Evolutionary conservation across 108 stramenopile species (phyloP).

Genomic region (Aurantiochytrium sp.): DNA sequence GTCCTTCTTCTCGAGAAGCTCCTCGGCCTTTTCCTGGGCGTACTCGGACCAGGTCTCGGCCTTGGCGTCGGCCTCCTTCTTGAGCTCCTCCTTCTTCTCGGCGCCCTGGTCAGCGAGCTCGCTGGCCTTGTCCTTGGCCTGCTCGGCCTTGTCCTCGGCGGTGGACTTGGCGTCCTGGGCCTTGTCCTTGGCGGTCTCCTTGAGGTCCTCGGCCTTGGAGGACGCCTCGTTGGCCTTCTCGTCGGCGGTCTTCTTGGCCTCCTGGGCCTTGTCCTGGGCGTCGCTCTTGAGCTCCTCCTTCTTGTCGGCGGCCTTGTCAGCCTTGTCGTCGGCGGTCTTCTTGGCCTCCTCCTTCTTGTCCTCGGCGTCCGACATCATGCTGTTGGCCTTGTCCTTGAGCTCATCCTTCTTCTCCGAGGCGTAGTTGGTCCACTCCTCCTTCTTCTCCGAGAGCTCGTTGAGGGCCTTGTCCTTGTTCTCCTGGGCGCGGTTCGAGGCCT

Average conservation of each 20-base stretch:
- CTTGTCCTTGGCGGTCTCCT: neutral
- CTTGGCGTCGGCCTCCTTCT: neutral
- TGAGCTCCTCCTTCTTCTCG: neutral
- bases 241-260: neutral
- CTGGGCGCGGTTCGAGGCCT: neutral
- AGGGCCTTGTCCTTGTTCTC: neutral
- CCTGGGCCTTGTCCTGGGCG: neutral
- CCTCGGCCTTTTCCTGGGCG: neutral
- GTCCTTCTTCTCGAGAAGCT: neutral
- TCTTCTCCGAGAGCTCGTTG: neutral
- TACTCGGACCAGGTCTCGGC: neutral
- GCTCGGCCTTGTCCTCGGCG: neutral
- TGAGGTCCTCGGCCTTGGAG: neutral
- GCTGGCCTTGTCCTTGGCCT: neutral
- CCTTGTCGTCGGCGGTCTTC: neutral
- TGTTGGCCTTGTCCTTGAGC: neutral
- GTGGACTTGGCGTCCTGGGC: neutral
- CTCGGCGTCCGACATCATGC: neutral
- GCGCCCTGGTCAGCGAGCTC: neutral
- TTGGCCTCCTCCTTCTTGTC: neutral
- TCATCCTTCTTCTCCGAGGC: neutral
- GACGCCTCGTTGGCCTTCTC: neutral
- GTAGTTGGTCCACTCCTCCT: neutral
- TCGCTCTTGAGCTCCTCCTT: constrained; percentile 3
- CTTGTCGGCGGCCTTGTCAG: neutral